These are phyloP conservation scores for Botrytis hyacinthi DNA, from an alignment of 2,329 filamentous ascomycete species.

Conservation along the genomic window DNA sequence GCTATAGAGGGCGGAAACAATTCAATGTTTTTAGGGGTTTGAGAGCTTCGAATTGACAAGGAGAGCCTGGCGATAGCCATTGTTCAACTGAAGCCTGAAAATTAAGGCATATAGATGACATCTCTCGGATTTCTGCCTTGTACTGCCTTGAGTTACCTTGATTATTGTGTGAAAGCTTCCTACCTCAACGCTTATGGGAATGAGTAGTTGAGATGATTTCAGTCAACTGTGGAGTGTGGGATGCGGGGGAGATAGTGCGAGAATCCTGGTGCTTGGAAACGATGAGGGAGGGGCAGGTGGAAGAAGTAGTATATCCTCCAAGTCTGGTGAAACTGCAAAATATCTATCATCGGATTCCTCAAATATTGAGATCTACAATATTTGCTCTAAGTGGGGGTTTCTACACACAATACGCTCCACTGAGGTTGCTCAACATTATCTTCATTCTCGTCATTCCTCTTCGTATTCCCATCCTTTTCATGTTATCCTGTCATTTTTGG, in stretches of 20 bases:
- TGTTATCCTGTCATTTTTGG: neutral
- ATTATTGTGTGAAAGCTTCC: neutral
- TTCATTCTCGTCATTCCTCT: conserved; percentile 14
- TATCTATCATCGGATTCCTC: neutral
- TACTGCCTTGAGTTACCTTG: neutral
- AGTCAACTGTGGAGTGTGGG: neutral
- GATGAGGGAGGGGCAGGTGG: neutral
- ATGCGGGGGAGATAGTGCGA: neutral
- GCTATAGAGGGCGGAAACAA: neutral
- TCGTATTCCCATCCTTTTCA: conserved; percentile 10
- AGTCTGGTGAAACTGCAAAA: neutral
- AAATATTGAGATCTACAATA: neutral
- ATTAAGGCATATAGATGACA: neutral
- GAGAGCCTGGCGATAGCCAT: neutral
- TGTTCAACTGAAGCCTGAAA: neutral
- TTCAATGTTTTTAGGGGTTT: neutral
- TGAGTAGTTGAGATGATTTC: neutral
- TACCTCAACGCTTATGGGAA: neutral
- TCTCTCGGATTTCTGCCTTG: neutral
- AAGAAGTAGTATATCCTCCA: conserved; percentile 3
- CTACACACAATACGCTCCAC: neutral
- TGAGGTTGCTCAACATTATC: conserved; percentile 17
- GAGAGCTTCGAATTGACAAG: neutral
- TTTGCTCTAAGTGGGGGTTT: neutral
- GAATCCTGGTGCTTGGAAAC: neutral